Evolutionary conservation across 2,329 filamentous ascomycete species (phyloP), one percentile per base, ranked within the genome.

Genomic region (Hymenoscyphus occultus): DNA sequence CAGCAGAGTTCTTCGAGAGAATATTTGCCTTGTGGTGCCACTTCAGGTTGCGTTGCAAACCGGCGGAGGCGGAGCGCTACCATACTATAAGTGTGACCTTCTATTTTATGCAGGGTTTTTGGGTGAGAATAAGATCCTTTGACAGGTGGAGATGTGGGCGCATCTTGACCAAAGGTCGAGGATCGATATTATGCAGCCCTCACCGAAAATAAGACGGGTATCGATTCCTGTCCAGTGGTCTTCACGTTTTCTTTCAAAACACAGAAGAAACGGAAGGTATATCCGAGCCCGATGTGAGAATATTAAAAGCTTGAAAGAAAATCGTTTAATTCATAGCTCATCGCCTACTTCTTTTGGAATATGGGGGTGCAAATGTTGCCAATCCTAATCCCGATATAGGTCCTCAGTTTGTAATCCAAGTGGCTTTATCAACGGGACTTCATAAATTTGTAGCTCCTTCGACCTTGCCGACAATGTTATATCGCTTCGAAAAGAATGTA

Each of bases 401-500:
- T n/a, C 48, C 22, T 54, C 13, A 22, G 48, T 19, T 28, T 54
- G 48, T 54, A 19, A 54, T 28, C 22, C 19, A 13, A 13, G 9
- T 35, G 12, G 3, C 16, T 39, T 13, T 54, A 28, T 16, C 31
- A 35, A 39, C 6, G 9, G 35, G n/a, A 39, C 2, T 35, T 65
- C 59, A 66, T 63, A 80, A 78, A 73, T 88, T 88, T 35, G 83
- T 86, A 35, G 86, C 85, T 42, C 84, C 85, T 66, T 83, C 79
- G 16, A 90, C 86, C 64, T 82, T 77, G 14, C 92, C 92, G 58
- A 96, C 87, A 61, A 98, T 85, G 73, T 97, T 98, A 80, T 99
- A 99, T 65, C 95, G 85, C 82, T 98, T 99, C 71, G 90, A 92
- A 79, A 99, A 99, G 80, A 96, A 99, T 1, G 90, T 96, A 69